Evolutionary conservation across 2,329 filamentous ascomycete genomes (phyloP).

Genomic region (Aureobasidium leucospermi): DNA sequence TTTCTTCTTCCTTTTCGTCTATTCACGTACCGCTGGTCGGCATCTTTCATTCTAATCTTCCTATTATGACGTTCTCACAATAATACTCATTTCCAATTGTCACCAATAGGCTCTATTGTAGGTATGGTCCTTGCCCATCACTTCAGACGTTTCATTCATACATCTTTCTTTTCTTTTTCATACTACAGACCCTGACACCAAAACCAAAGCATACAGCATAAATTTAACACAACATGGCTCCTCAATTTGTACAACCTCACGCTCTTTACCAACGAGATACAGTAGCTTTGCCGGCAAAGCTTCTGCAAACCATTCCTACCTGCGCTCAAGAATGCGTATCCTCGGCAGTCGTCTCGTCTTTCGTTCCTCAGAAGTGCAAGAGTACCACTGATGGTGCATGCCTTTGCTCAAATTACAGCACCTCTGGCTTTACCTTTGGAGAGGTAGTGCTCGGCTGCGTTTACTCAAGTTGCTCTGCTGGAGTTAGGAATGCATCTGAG

Average conservation of each 20-base stretch:
- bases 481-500: slow-evolving; percentile 1
- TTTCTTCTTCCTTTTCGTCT: neutral
- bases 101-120: neutral
- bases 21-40: slow-evolving; percentile 11
- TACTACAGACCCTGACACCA: neutral
- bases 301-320: slow-evolving; percentile 17
- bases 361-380: slow-evolving; percentile 15
- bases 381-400: slow-evolving; percentile 20
- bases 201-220: neutral
- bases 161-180: neutral
- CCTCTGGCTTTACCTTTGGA: slow-evolving; percentile 26
- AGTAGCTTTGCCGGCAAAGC: slow-evolving; percentile 12
- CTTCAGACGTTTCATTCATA: neutral
- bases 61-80: slow-evolving; percentile 6
- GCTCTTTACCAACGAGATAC: neutral
- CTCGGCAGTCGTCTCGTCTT: slow-evolving; percentile 21
- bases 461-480: slow-evolving; percentile 15
- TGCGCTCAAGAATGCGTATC: slow-evolving; percentile 26
- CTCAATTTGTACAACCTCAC: neutral
- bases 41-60: neutral
- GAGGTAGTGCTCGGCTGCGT: slow-evolving; percentile 23
- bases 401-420: slow-evolving; percentile 26
- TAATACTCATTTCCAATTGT: neutral
- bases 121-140: neutral
- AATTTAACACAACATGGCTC: neutral